phyloP scores from a whole-genome alignment of 306 rosid species.

The Rosa rugosa region DNA sequence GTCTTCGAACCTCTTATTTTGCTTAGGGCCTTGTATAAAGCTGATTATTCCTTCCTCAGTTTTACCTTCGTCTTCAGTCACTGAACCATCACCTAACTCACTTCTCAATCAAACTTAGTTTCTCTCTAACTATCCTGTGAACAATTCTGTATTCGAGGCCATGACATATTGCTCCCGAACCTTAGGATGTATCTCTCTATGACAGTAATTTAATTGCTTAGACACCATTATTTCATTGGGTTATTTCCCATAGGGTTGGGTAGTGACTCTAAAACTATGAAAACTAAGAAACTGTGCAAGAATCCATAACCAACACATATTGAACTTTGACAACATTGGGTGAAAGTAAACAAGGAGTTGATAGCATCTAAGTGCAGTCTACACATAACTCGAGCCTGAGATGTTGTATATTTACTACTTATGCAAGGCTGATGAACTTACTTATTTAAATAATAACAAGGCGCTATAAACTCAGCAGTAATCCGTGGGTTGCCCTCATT shows the following conservation, averaged over 20 bases:
- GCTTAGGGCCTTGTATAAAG: neutral
- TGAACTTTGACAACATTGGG: neutral
- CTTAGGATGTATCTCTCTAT: neutral
- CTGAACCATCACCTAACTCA: neutral
- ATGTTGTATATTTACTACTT: constrained; percentile 10
- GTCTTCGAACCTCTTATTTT: neutral
- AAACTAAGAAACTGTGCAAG: constrained; percentile 12
- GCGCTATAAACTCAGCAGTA: constrained; percentile 87
- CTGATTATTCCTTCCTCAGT: neutral
- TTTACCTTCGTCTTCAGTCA: neutral
- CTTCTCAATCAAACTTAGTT: neutral
- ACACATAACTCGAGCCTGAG: neutral
- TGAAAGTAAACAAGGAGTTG: neutral
- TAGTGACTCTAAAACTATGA: constrained; percentile 7
- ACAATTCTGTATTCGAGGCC: neutral
- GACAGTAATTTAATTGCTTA: neutral
- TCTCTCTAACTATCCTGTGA: neutral
- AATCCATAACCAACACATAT: neutral
- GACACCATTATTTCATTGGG: neutral
- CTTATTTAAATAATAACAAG: constrained; percentile 85
- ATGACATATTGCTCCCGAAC: constrained; percentile 2
- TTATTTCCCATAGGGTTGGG: neutral
- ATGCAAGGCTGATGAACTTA: constrained; percentile 34
- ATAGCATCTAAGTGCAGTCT: neutral
- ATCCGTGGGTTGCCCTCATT: constrained; percentile 89